Conservation (phyloP, 441 rosid genomes). For the Rhodomyrtus psidioides region DNA sequence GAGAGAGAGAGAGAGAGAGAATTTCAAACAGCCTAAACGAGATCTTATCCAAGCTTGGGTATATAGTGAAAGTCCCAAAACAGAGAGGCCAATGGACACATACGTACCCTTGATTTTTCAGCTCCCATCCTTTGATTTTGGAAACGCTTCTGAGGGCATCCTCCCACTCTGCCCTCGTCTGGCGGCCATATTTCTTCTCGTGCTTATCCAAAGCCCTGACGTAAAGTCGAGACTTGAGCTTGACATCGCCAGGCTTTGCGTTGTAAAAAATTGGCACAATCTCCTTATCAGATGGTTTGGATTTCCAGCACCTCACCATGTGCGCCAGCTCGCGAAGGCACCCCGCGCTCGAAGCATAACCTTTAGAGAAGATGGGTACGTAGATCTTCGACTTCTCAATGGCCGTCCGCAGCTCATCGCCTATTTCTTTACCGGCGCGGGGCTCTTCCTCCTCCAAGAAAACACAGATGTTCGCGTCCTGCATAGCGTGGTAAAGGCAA, state of each 20-base stretch:
- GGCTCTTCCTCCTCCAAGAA: neutral
- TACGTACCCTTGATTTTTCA: neutral
- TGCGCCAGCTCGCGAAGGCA: too few species aligned
- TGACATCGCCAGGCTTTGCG: too few species aligned
- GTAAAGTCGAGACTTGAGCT: neutral
- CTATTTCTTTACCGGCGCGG: neutral
- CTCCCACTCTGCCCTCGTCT: neutral
- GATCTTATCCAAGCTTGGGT: neutral
- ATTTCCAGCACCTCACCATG: too few species aligned
- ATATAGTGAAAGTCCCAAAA: neutral
- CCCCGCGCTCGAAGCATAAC: neutral
- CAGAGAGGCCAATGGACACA: too few species aligned
- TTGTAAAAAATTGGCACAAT: too few species aligned
- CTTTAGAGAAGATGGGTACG: neutral
- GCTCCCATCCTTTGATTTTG: neutral
- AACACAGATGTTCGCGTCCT: neutral
- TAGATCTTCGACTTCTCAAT: neutral
- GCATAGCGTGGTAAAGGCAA: too few species aligned
- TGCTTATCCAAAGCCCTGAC: neutral
- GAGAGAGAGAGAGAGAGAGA: too few species aligned
- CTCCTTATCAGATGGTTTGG: too few species aligned
- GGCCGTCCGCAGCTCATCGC: rapidly evolving
- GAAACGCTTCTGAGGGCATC: neutral
- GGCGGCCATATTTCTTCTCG: neutral
- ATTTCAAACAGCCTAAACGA: neutral